Evolutionary conservation across 2,329 filamentous ascomycete species (phyloP), one percentile per base, ranked within the genome.

Genomic region (Zymoseptoria crescenta): DNA sequence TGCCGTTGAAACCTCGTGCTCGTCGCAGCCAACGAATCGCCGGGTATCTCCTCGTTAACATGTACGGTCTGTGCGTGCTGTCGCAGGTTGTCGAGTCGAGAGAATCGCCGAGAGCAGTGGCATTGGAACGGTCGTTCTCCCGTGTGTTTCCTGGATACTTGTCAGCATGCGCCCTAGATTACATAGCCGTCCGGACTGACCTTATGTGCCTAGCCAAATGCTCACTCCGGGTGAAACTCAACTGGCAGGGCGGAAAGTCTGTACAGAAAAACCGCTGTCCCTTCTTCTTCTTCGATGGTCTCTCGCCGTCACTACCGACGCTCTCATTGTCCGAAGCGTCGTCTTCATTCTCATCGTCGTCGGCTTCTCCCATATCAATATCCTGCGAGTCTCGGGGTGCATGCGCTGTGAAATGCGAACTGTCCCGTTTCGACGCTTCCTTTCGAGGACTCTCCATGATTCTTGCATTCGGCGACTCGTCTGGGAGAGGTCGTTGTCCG

Each of bases 41-140:
- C 86, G 3, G 94, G 94, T 35, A 99, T 99, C 59, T 96, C 91
- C 73, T 97, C 94, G 73, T 97, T 96, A 59, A 96, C 89, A 73
- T 99, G 94, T 0, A 99, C 94, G 0, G 94, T 97, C 74, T 96
- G 92, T 51, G 94, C 94, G 79, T 99, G 94, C 72, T 99, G 94
- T 60, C 94, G 86, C 55, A 99, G 79, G 71, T 99, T 99, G 74
- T 99, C 93, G 52, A 97, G 82, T 54, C 93, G 85, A 8, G 94
- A 97, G 73, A 99, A 99, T 57, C 91, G 85, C 55, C 94, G 85
- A 2, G 88, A 90, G 74, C 94, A 99, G 74, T 97, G 94, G 67
- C 94, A 99, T 74, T 95, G 89, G 69, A 97, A 99, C 0, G 94
- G 94, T 28, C 94, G 86, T 77, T 99, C 94, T 56, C 94, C 94